A percentile compares a stretch with the other conserved stretches of the same genome.
Conservation (phyloP, 306 rosid species). For the Ormosia emarginata region DNA sequence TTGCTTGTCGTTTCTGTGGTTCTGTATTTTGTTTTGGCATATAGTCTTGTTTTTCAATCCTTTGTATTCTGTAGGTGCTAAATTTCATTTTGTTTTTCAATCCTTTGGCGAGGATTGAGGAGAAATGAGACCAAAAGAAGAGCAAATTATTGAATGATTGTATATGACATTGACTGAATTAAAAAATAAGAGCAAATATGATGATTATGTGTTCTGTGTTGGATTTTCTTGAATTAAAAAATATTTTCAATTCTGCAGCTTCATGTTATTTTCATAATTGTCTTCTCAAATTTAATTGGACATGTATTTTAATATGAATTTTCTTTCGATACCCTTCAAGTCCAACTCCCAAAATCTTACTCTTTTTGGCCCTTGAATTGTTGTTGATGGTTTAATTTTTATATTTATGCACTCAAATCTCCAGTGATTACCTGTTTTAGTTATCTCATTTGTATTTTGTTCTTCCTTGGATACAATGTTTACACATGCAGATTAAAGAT, state of each 20-base stretch:
- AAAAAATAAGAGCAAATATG: not conserved
- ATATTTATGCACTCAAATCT: not conserved
- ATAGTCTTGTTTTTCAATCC: not conserved
- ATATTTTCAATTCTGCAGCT: too few species aligned
- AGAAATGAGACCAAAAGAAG: not conserved
- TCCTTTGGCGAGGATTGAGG: too few species aligned
- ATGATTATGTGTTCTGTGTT: conserved; percentile 1
- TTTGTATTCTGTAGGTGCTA: too few species aligned
- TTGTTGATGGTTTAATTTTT: not conserved
- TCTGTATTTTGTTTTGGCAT: not conserved
- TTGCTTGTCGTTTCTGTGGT: not conserved
- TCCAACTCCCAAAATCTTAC: not conserved
- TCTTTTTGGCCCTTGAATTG: conserved; percentile 13
- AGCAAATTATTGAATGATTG: not conserved
- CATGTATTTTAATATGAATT: not conserved
- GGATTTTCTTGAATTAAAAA: conserved; percentile 12
- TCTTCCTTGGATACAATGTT: conserved; percentile 5
- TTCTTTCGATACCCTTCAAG: not conserved
- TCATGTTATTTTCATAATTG: not conserved
- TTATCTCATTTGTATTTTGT: not conserved
- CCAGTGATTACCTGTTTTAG: not conserved
- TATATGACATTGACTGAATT: not conserved
- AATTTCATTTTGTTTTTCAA: too few species aligned
- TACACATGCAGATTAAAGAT: conserved; percentile 53
- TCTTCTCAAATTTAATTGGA: not conserved